phyloP scores from a whole-genome alignment of 495 filamentous ascomycete genomes.

The Neurospora sublineolata region DNA sequence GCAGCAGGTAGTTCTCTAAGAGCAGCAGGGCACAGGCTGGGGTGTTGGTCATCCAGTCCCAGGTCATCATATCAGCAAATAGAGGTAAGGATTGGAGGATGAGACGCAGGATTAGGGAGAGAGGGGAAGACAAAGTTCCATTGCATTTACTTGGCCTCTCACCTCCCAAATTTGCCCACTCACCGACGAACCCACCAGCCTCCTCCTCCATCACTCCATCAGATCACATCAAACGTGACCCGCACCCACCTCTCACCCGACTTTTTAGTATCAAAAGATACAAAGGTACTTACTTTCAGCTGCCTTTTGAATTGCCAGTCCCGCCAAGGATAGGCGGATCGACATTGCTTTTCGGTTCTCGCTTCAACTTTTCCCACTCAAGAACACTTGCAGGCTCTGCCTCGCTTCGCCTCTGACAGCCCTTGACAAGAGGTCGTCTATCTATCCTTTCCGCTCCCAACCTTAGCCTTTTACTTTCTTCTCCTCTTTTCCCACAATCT shows the following conservation, averaged over 20 bases:
- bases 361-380: not conserved
- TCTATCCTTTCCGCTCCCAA: not conserved
- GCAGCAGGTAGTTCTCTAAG: not conserved
- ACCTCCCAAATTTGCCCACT: not conserved
- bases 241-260: not conserved
- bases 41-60: not conserved
- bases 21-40: not conserved
- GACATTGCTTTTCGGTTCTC: not conserved
- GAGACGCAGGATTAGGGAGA: not conserved
- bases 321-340: not conserved
- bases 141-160: not conserved
- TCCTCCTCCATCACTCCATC: not conserved
- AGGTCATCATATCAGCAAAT: not conserved
- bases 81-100: not conserved
- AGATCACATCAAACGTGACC: not conserved
- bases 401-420: not conserved
- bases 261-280: not conserved
- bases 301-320: not conserved
- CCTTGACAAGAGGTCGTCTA: not conserved
- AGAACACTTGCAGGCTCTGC: not conserved
- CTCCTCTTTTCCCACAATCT: not conserved
- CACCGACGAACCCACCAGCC: not conserved
- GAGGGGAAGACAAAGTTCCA: not conserved
- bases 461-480: not conserved
- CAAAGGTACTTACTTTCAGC: not conserved